Evolutionary conservation across 768 basidiomycete species (phyloP), one percentile per base, ranked within the genome.

Genomic region (Kwoniella heveanensis): DNA sequence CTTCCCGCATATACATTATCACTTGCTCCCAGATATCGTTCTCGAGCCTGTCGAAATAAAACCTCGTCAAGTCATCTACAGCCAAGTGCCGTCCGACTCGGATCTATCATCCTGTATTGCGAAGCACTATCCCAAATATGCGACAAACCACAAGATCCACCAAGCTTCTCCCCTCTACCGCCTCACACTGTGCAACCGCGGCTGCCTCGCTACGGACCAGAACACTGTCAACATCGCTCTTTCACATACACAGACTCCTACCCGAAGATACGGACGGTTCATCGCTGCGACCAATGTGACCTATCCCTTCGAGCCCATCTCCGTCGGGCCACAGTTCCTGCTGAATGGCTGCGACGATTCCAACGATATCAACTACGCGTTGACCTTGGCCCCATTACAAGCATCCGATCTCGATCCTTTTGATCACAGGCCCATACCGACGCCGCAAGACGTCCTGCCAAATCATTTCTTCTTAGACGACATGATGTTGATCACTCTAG

Each of bases 391-490:
- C 6, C 58, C 64, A 13, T 19, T 65, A 15, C 29, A 46, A 49
- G 15, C 22, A 17, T 52, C 49, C 27, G 57, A 65, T 39, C 26
- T 59, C 19, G 53, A 60, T 36, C 49, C 52, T 6, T 17, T 44
- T 4, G 22, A 15, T 4, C n/a, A 21, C 15, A 47, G 17, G 30
- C 25, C 36, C 17, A 54, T 10, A 17, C 30, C 9, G n/a, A 24
- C 52, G 13, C 51, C 44, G 22, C 57, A 59, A 22, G 46, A 25
- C 6, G 47, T 53, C 29, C 46, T 60, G 19, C 64, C 64, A 21
- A 50, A 54, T 30, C 64, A 65, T 50, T 65, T 65, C 44, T 65
- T 65, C 48, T 25, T 65, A n/a, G 64, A 65, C 47, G 64, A 65
- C 54, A 24, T 32, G 15, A 39, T 65, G 53, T 26, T 65, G 36